A percentile compares a stretch with the other conserved stretches of the same genome.
Conservation (phyloP, 2,329 filamentous ascomycete species). For the Cercospora beticola region DNA sequence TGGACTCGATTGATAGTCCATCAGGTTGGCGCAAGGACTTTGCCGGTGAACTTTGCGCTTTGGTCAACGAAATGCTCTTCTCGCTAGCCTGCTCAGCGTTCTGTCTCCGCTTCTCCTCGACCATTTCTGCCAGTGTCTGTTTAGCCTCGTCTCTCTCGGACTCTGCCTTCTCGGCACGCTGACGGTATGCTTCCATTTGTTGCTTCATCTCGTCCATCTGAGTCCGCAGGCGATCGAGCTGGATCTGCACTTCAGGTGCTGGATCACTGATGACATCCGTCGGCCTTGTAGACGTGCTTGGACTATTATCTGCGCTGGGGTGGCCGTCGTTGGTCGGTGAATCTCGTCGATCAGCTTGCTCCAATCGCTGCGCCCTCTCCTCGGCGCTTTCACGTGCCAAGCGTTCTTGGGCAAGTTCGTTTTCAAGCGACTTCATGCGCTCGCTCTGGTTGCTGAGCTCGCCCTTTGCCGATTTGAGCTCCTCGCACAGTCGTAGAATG, state of each 20-base stretch:
- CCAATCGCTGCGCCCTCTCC: conserved; percentile 70
- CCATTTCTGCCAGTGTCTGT: conserved; percentile 81
- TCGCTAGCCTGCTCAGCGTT: conserved; percentile 48
- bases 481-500: conserved; percentile 80
- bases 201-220: conserved; percentile 80
- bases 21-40: conserved; percentile 24
- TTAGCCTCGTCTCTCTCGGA: conserved; percentile 69
- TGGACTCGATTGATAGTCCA: conserved; percentile 19
- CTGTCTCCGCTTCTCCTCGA: conserved; percentile 73
- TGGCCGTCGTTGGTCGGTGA: conserved; percentile 27
- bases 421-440: conserved; percentile 78
- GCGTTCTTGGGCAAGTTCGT: conserved; percentile 73
- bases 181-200: conserved; percentile 75
- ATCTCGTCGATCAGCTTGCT: conserved; percentile 55
- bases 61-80: conserved; percentile 17
- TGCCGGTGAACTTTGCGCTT: conserved; percentile 16
- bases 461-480: conserved; percentile 76
- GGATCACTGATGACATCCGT: conserved; percentile 1
- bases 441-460: conserved; percentile 82
- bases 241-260: conserved; percentile 59
- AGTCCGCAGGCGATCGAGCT: conserved; percentile 71
- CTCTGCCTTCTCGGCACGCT: conserved; percentile 76
- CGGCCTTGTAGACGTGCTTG: conserved; percentile 10
- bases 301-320: conserved; percentile 20
- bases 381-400: conserved; percentile 81